Conservation (phyloP, 768 basidiomycete genomes). For the Trichaptum fuscoviolaceum region DNA sequence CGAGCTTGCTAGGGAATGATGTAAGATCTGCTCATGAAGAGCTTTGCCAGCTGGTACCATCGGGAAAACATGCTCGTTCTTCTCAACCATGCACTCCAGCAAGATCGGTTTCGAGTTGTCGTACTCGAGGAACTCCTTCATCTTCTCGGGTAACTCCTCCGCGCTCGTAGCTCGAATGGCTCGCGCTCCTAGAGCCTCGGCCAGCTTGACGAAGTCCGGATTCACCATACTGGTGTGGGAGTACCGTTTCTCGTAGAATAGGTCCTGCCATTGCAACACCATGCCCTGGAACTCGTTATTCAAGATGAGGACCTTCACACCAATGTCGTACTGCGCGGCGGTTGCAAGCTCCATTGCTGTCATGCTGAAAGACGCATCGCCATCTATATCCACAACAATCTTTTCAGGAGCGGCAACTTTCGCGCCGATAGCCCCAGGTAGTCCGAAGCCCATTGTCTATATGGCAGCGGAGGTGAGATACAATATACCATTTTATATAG, state of each 20-base stretch:
- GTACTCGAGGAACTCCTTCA: slow-evolving; percentile 99
- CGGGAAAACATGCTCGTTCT: slow-evolving; percentile 84
- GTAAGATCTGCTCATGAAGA: slow-evolving; percentile 85
- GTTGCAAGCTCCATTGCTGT: slow-evolving; percentile 99
- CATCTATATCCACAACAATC: slow-evolving; percentile 93
- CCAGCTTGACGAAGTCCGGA: slow-evolving; percentile 90
- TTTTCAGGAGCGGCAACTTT: slow-evolving; percentile 95
- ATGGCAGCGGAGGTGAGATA: slow-evolving; percentile 7
- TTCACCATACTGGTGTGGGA: slow-evolving; percentile 95
- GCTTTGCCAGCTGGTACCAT: slow-evolving; percentile 94
- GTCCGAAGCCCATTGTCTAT: slow-evolving; percentile 97
- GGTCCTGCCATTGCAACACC: slow-evolving; percentile 99
- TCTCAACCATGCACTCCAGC: slow-evolving; percentile 85
- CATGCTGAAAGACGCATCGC: slow-evolving; percentile 98
- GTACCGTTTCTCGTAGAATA: slow-evolving; percentile 96
- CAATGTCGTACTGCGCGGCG: slow-evolving; percentile 85
- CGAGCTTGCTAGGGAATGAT: slow-evolving; percentile 41
- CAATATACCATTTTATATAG: slow-evolving; percentile 10
- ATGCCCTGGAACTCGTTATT: slow-evolving; percentile 99
- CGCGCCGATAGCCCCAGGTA: slow-evolving; percentile 92
- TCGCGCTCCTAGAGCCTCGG: slow-evolving; percentile 88
- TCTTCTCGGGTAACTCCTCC: slow-evolving; percentile 84
- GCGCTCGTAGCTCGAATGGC: slow-evolving; percentile 69
- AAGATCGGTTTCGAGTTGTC: slow-evolving; percentile 81
- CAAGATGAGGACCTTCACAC: slow-evolving; percentile 88